These are phyloP conservation scores for Eragrostis curvula DNA, from an alignment of 176 grass and related monocot genomes.

Conservation along the genomic window DNA sequence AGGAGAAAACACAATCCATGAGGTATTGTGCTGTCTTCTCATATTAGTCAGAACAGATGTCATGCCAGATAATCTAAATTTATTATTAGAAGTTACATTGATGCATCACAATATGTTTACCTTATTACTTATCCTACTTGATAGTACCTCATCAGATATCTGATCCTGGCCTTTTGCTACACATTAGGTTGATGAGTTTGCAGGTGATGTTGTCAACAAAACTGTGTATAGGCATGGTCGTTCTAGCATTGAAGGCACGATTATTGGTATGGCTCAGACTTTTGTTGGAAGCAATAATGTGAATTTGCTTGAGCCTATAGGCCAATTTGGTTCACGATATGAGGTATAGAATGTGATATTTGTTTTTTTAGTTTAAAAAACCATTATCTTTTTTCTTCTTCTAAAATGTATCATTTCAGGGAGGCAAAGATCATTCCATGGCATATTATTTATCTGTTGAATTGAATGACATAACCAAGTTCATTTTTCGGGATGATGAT, in stretches of 20 bases:
- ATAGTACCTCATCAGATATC: neutral
- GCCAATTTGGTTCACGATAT: neutral
- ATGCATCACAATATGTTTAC: neutral
- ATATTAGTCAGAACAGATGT: neutral
- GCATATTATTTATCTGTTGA: neutral
- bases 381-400: neutral
- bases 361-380: neutral
- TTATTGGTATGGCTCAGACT: neutral
- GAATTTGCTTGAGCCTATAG: neutral
- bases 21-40: neutral
- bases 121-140: neutral
- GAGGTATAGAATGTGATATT: neutral
- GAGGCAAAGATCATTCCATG: neutral
- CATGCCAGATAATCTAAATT: neutral
- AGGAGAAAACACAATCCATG: neutral
- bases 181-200: slow-evolving; percentile 1
- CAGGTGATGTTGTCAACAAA: neutral
- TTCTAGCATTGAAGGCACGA: neutral
- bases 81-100: neutral
- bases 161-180: neutral
- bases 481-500: neutral
- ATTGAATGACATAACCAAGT: neutral
- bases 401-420: neutral
- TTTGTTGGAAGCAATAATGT: neutral
- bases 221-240: neutral